These are phyloP conservation scores for Eremochloa ophiuroides DNA, from an alignment of 176 grass and related monocot genomes.

Conservation along the genomic window DNA sequence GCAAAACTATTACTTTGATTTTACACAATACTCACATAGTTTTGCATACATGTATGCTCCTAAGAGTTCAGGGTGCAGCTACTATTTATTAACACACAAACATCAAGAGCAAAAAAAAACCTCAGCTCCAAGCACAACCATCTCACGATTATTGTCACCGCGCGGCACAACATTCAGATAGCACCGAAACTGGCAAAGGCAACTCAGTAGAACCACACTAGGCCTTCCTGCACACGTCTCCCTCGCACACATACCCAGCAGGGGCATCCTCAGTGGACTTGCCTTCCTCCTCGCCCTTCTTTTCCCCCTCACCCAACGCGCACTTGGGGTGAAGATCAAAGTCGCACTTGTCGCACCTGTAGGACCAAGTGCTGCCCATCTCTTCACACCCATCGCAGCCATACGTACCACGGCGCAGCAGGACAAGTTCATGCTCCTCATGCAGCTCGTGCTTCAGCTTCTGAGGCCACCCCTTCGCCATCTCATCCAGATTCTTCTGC, in stretches of 20 bases:
- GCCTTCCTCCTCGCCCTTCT: conserved; percentile 4
- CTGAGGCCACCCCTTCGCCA: conserved; percentile 61
- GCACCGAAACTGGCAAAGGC: conserved; percentile 2
- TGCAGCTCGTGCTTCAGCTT: conserved; percentile 72
- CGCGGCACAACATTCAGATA: background rate
- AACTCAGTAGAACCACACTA: conserved; percentile 23
- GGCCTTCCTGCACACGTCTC: conserved; percentile 51
- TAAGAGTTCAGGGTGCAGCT: background rate
- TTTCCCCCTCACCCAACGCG: conserved; percentile 35
- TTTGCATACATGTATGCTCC: background rate
- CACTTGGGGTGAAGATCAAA: conserved; percentile 67
- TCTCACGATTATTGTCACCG: conserved; percentile 8
- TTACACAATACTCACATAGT: background rate
- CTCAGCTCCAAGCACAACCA: conserved; percentile 15
- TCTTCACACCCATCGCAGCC: conserved; percentile 39
- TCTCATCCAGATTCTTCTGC: conserved; percentile 47
- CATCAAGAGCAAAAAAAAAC: background rate
- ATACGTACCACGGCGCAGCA: conserved; percentile 16
- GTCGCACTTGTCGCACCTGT: conserved; percentile 45
- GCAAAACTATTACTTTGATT: background rate
- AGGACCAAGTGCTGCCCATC: conserved; percentile 46
- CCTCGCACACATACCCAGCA: conserved; percentile 49
- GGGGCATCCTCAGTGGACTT: conserved; percentile 14
- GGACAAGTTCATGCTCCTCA: conserved; percentile 65
- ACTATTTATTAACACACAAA: background rate